Evolutionary conservation across 2,329 filamentous ascomycete species (phyloP).

Genomic region (Colletotrichum limetticola): DNA sequence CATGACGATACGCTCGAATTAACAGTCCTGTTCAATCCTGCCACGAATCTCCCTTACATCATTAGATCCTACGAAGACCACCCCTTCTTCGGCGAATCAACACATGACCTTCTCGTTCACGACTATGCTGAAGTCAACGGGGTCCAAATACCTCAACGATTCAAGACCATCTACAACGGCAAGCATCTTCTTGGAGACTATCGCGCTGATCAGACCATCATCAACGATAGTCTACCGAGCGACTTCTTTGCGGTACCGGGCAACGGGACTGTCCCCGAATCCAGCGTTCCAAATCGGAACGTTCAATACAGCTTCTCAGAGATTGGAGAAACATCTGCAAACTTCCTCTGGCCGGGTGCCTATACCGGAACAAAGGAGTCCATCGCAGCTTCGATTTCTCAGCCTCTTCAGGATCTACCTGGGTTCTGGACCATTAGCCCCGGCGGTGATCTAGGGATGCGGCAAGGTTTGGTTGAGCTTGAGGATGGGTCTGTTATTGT

Average conservation of each 20-base stretch:
- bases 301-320: conserved; percentile 9
- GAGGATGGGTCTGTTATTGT: not conserved
- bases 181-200: conserved; percentile 16
- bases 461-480: conserved; percentile 22
- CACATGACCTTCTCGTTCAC: conserved; percentile 29
- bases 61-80: conserved; percentile 29
- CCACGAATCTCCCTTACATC: conserved; percentile 12
- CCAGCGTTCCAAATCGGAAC: not conserved
- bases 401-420: no score
- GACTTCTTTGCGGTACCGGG: not conserved
- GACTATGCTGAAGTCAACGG: conserved; percentile 28
- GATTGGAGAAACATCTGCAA: conserved; percentile 30
- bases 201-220: not conserved
- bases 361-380: conserved; percentile 24
- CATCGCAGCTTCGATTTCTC: not conserved
- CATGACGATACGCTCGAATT: not conserved
- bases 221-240: not conserved
- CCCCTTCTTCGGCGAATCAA: conserved; percentile 28
- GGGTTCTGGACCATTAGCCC: no score
- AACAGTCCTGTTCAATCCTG: not conserved
- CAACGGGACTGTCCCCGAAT: conserved; percentile 7
- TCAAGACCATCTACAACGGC: conserved; percentile 25
- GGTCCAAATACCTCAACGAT: conserved; percentile 11
- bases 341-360: conserved; percentile 26
- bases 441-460: no score